phyloP scores from a whole-genome alignment of 129 eudicot species.

The Silybum marianum region DNA sequence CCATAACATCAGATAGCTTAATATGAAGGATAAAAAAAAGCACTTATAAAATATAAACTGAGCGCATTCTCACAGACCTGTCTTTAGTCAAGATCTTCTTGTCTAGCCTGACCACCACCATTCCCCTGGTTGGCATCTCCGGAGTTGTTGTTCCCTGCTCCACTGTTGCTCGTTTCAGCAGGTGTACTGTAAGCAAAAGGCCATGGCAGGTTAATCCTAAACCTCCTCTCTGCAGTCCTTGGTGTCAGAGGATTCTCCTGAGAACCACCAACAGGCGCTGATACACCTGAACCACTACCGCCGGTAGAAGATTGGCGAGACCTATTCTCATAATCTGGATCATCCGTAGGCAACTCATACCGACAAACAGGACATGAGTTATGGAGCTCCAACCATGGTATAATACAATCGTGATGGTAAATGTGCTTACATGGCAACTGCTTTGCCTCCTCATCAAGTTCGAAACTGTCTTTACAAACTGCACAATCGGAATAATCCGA shows the following conservation, averaged over 20 bases:
- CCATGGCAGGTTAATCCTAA: constrained; percentile 78
- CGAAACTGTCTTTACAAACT: constrained; percentile 76
- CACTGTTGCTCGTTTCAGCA: constrained; percentile 71
- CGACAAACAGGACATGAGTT: constrained; percentile 89
- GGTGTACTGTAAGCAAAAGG: constrained; percentile 42
- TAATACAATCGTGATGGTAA: constrained; percentile 69
- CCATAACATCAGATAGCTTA: constrained; percentile 11
- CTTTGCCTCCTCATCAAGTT: constrained; percentile 58
- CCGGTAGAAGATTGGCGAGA: constrained; percentile 30
- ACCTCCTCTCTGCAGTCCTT: constrained; percentile 62
- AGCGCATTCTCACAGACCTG: constrained; percentile 34
- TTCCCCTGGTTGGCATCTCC: constrained; percentile 48
- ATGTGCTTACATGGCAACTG: constrained; percentile 84
- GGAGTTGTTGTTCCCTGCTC: constrained; percentile 46
- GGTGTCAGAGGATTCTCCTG: constrained; percentile 50
- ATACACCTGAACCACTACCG: constrained; percentile 23
- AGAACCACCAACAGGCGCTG: constrained; percentile 29
- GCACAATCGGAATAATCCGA: constrained; percentile 76
- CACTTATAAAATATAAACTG: constrained; percentile 9
- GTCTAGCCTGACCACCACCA: constrained; percentile 54
- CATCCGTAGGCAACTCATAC: constrained; percentile 86
- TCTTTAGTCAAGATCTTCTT: constrained; percentile 67
- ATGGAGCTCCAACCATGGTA: constrained; percentile 87
- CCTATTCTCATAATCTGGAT: constrained; percentile 71
- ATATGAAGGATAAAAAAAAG: background rate